Evolutionary conservation across 73 alveolate species (phyloP), one percentile per base, ranked within the genome.

Genomic region (Stentor coeruleus): DNA sequence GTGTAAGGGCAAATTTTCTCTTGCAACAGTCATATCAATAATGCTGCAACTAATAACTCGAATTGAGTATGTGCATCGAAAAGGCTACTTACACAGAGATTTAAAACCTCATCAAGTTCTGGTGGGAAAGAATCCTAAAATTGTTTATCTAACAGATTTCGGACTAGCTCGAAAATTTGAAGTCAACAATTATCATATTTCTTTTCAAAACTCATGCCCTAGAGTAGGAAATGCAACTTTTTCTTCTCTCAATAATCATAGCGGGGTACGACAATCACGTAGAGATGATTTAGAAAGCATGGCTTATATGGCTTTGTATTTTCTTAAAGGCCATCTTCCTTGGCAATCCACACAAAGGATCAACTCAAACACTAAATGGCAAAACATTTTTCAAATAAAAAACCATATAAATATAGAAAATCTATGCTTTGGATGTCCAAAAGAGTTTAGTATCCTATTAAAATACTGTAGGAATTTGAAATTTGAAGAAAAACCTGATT

Each of bases 51-150:
- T 66, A 14, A 20, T 66, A 20, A 11, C 36, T 80, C 76, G 91
- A 79, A 73, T 88, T 81, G 94, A 88, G 80, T 84, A 73, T 79
- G 81, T 88, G 37, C 94, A 88, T 88, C 87, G 88, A 20, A 84
- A 85, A 84, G 88, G 79, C 35, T 83, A 76, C 77, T 80, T 88
- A 3, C 94, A 88, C 59, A 15, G 94, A 3, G 91, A 88, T 80
- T 80, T 88, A 20, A 88, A 88, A 80, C 94, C 94, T 3, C 87
- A 72, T 20, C 86, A 88, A 77, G 82, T 88, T 80, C 84, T 88
- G 59, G n/a, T 66, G 33, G 11, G 40, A 28, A 20, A 28, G 11
- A 15, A 20, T 1, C 26, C n/a, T 28, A 66, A 66, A 40, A 14
- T 15, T 20, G 15, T 66, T 66, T 66, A 26, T 66, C 39, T 66